Base-by-base conservation (phyloP, 2,329 filamentous ascomycete genomes). In the Leptoxyphium fumago region DNA sequence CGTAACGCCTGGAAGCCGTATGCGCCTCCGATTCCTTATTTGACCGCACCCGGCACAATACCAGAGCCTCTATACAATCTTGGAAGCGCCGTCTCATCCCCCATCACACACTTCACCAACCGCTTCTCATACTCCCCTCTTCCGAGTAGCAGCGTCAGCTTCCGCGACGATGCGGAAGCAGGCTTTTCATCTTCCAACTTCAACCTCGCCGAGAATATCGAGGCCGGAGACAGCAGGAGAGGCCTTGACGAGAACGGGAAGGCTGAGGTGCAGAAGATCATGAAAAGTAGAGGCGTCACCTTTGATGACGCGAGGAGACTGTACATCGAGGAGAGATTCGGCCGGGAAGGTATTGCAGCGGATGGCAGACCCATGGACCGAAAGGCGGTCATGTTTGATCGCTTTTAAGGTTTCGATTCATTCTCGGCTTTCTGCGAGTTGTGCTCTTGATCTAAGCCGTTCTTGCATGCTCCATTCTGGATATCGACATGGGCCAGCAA, bases 361-460 rank as follows among this genome's bases (percentile, higher is more conserved):
- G 91, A 98, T 64, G 91, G 91, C 4, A 68, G 80, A 54, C 91
- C 91, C 49, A 75, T 79, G 60, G 89, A 96, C 68, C 87, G 88
- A 49, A 95, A 95, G 69, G 94, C 94, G 60, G 87, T 96, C 47
- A 93, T 84, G 60, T 96, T 96, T 65, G 84, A 80, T 47, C 83
- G 59, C 3, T 26, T 26, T 26, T 26, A 7, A 26, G 21, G 21
- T 26, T 26, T 26, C 21, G 4, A 26, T 26, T 26, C 21, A 26
- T 26, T 26, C 7, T 26, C 21, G 21, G 7, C 21, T 26, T 26
- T 26, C 21, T 26, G 21, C 7, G 21, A 26, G 21, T 26, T 26
- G 21, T 26, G 21, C 3, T 26, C 21, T 7, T 4, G 4, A 26
- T 4, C 21, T 4, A 26, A 26, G 4, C 21, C 3, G 21, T 26